phyloP scores from a whole-genome alignment of 805 yeast genomes.

The Metschnikowia continentalis region DNA sequence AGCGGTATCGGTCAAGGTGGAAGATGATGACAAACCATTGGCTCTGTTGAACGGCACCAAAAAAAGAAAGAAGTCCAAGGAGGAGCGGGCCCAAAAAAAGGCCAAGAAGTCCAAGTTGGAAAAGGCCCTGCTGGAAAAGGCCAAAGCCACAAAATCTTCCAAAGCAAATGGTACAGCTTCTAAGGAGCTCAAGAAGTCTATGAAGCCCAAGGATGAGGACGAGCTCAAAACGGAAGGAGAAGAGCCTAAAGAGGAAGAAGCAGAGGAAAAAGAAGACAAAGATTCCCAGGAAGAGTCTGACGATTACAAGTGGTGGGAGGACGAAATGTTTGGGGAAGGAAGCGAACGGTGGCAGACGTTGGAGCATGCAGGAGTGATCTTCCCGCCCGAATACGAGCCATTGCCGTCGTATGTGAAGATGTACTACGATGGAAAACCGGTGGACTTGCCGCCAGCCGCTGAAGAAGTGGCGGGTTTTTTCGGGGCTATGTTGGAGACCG shows the following conservation, averaged over 20 bases:
- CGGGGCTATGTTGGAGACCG: conserved; percentile 83
- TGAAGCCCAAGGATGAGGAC: background rate
- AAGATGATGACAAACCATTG: conserved; percentile 18
- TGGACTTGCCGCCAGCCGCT: conserved; percentile 70
- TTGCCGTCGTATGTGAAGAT: conserved; percentile 74
- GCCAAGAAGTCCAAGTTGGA: background rate
- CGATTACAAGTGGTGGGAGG: conserved; percentile 83
- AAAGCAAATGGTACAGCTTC: background rate
- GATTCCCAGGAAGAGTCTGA: conserved; percentile 25
- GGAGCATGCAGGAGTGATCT: conserved; percentile 85
- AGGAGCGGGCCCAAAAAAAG: background rate
- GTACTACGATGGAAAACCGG: conserved; percentile 72
- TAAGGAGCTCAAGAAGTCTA: background rate
- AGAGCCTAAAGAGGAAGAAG: background rate
- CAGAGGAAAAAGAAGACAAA: conserved; percentile 1
- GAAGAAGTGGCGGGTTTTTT: conserved; percentile 97
- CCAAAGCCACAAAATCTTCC: background rate
- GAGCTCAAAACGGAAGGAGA: background rate
- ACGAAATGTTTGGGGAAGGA: conserved; percentile 59
- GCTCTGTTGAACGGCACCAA: conserved; percentile 7
- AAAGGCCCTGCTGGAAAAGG: background rate
- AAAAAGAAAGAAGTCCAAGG: conserved; percentile 4
- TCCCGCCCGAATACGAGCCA: conserved; percentile 90
- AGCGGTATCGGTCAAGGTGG: conserved; percentile 8
- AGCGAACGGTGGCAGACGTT: conserved; percentile 81